These are phyloP conservation scores for Heracleum sosnowskyi DNA, from an alignment of 129 eudicot species.

Conservation along the genomic window DNA sequence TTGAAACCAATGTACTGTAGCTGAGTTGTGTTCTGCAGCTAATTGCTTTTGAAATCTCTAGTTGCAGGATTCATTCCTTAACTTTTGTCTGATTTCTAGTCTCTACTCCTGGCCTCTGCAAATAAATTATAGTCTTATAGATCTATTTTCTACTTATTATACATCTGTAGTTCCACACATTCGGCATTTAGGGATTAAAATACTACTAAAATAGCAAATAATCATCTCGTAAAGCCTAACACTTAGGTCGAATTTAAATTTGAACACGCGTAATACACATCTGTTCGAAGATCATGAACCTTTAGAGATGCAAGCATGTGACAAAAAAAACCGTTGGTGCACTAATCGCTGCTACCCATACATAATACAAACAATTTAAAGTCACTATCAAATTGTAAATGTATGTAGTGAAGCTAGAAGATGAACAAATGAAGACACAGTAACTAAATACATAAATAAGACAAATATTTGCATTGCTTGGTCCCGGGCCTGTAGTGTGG, in stretches of 20 bases:
- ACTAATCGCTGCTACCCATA: not conserved
- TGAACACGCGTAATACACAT: not conserved
- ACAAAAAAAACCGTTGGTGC: not conserved
- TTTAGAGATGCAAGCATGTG: not conserved
- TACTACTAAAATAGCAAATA: not conserved
- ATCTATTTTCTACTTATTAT: too few species aligned
- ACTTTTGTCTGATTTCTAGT: too few species aligned
- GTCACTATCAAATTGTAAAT: not conserved
- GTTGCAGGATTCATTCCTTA: not conserved
- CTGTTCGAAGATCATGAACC: not conserved
- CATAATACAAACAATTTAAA: not conserved
- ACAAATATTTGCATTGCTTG: not conserved
- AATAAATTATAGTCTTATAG: too few species aligned
- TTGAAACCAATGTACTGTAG: too few species aligned
- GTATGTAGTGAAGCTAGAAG: not conserved
- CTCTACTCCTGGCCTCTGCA: too few species aligned
- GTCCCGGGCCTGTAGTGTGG: too few species aligned
- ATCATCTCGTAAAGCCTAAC: not conserved
- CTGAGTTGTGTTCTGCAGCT: not conserved
- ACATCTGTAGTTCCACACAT: not conserved
- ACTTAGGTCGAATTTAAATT: not conserved
- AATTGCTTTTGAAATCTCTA: not conserved
- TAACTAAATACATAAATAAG: not conserved
- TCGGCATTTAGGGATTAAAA: not conserved
- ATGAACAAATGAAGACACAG: not conserved